Percentiles rank a stretch among this genome's conserved stretches.
phyloP scores from a whole-genome alignment of 192 early-diverging fungal genomes.

The Spizellomyces punctatus region DNA sequence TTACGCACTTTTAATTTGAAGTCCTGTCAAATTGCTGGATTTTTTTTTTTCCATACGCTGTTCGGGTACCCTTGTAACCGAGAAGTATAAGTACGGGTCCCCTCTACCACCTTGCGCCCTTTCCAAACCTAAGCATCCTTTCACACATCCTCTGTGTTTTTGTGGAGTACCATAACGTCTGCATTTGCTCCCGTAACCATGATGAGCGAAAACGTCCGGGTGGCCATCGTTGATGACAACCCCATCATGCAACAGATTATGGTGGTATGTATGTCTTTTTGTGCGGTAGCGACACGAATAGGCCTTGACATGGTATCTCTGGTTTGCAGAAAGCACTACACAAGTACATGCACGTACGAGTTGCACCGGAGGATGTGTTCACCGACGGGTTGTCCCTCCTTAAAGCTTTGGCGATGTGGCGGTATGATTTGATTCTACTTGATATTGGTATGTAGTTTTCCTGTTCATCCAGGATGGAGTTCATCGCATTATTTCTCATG shows the following conservation, averaged over 20 bases:
- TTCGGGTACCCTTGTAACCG: too few species aligned
- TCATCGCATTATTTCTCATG: background rate
- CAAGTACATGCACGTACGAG: conserved; percentile 24
- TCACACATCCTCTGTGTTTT: too few species aligned
- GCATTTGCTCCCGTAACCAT: too few species aligned
- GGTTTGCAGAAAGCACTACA: conserved; percentile 25
- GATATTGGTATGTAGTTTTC: conserved; percentile 20
- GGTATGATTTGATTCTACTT: conserved; percentile 30
- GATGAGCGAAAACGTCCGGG: conserved; percentile 4
- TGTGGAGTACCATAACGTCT: too few species aligned
- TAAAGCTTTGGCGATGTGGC: conserved; percentile 12
- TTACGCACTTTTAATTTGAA: too few species aligned
- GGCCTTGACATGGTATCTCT: too few species aligned
- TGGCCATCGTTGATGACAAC: conserved; percentile 35
- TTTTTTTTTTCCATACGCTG: too few species aligned
- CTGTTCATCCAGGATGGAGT: background rate
- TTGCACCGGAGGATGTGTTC: conserved; percentile 23
- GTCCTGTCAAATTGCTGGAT: too few species aligned
- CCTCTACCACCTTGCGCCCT: too few species aligned
- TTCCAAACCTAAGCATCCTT: too few species aligned
- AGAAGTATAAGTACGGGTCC: too few species aligned
- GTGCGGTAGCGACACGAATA: too few species aligned
- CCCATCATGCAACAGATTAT: conserved; percentile 35
- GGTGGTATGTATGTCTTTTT: conserved; percentile 23
- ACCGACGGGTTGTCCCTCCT: conserved; percentile 27